phyloP scores from a whole-genome alignment of 495 filamentous ascomycete genomes.

The Aspergillus egyptiacus region DNA sequence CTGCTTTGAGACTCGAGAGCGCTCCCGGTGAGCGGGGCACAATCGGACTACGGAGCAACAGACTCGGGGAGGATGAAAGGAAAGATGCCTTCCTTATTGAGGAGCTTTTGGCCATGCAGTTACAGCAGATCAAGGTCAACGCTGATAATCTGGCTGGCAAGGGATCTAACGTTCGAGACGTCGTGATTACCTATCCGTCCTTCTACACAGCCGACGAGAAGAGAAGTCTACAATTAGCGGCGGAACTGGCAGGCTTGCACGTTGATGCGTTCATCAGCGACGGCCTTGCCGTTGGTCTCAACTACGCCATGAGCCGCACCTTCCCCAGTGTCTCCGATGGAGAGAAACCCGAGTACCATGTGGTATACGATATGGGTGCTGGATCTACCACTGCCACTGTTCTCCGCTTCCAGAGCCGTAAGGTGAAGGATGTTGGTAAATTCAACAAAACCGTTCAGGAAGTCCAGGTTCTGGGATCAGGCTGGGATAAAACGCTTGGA shows the following conservation, averaged over 20 bases:
- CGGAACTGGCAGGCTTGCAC: conserved; percentile 79
- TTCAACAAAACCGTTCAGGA: conserved; percentile 98
- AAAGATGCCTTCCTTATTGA: conserved; percentile 79
- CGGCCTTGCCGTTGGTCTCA: conserved; percentile 85
- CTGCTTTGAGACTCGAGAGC: conserved; percentile 47
- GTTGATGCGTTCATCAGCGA: conserved; percentile 82
- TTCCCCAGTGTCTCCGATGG: conserved; percentile 82
- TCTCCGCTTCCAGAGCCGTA: conserved; percentile 79
- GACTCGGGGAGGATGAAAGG: conserved; percentile 54
- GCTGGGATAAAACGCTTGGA: conserved; percentile 86
- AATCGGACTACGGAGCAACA: conserved; percentile 68
- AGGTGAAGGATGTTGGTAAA: conserved; percentile 84
- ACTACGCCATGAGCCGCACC: conserved; percentile 86
- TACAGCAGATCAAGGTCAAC: conserved; percentile 81
- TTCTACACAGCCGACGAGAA: conserved; percentile 90
- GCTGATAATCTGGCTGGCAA: conserved; percentile 82
- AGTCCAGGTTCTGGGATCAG: conserved; percentile 74
- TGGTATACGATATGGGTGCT: conserved; percentile 97
- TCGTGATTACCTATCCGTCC: conserved; percentile 84
- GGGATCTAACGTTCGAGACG: conserved; percentile 64
- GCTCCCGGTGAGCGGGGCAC: conserved; percentile 56
- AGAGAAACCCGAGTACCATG: conserved; percentile 82
- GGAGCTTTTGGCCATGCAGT: conserved; percentile 93
- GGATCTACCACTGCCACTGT: conserved; percentile 96
- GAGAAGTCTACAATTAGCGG: conserved; percentile 71